Evolutionary conservation across 495 filamentous ascomycete genomes (phyloP), one percentile per base, ranked within the genome.

Genomic region (Letharia lupina): DNA sequence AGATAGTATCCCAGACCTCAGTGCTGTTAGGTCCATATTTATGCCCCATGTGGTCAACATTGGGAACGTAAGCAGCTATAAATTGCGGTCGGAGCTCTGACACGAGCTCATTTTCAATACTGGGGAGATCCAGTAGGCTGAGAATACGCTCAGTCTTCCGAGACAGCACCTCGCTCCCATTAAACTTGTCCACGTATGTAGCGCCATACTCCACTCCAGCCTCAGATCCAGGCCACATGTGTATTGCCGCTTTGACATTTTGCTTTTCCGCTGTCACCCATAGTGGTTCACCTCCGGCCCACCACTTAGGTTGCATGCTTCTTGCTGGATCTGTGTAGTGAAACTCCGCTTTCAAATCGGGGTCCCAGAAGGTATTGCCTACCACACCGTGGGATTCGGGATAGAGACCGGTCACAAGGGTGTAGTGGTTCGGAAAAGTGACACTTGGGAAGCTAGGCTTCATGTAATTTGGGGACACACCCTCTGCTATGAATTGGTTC

Each of bases 171-270:
- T 97, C 93, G 3, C 86, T 82, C 6, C 84, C 85, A 68, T 97
- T 96, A 74, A 80, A 98, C 67, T 85, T 86, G 75, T 98, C 94
- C 48, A 96, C 71, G 73, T 87, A 90, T 10, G 81, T 84, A 1
- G 91, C 91, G 54, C 91, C 87, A 42, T 84, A 75, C 42, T 67
- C 61, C 67, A 90, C 83, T 69, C 90, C 86, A 2, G 91, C 91
- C 75, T 98, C 95, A 28, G 88, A 93, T 4, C 95, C 94, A 0
- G 95, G 94, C 94, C 94, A 99, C 94, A 99, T 99, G 73, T 98
- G 95, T 39, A 98, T 86, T 20, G 90, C 95, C 40, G 84, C 85
- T 63, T 80, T 83, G 60, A 96, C 78, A 9, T 86, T 86, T 62
- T 86, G 83, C 44, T 86, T 85, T 72, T 97, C 93, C 10, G 94